phyloP scores from a whole-genome alignment of 2,329 filamentous ascomycete species.

The Colletotrichum chlorophyti region DNA sequence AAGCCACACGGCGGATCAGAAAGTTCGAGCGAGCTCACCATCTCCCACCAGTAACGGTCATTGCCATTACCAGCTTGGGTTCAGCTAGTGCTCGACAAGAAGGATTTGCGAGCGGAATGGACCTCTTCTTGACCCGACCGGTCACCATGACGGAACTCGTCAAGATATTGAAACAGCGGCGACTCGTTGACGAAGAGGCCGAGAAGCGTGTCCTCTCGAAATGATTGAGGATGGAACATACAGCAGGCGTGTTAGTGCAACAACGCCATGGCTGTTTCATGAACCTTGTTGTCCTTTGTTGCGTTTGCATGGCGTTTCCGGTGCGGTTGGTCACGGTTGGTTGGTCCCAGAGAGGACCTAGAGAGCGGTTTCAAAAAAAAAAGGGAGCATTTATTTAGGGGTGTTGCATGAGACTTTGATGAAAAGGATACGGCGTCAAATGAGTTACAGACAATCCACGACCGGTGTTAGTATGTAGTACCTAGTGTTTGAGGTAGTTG shows the following conservation, averaged over 20 bases:
- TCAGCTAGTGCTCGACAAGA: conserved; percentile 50
- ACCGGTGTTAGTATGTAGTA: neutral
- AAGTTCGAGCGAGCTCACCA: conserved; percentile 46
- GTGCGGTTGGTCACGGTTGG: neutral
- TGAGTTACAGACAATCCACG: neutral
- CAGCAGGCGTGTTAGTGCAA: neutral
- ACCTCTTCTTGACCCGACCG: conserved; percentile 54
- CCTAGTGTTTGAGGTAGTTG: neutral
- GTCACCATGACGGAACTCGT: conserved; percentile 44
- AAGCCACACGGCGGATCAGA: conserved; percentile 47
- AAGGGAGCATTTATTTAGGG: neutral
- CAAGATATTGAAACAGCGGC: conserved; percentile 22
- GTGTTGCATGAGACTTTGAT: neutral
- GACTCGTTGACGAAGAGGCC: conserved; percentile 11
- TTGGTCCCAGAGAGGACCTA: conserved; percentile 11
- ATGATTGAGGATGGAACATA: neutral
- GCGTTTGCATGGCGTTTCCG: conserved; percentile 20
- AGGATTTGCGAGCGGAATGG: conserved; percentile 51
- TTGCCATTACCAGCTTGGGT: conserved; percentile 52
- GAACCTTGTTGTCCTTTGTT: neutral
- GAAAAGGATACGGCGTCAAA: neutral
- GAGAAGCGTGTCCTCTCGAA: conserved; percentile 6
- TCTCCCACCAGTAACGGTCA: conserved; percentile 46
- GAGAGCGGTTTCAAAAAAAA: conserved; percentile 7
- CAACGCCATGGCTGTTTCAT: neutral